phyloP scores from a whole-genome alignment of 768 basidiomycete genomes.

The Hypholoma fasciculare region DNA sequence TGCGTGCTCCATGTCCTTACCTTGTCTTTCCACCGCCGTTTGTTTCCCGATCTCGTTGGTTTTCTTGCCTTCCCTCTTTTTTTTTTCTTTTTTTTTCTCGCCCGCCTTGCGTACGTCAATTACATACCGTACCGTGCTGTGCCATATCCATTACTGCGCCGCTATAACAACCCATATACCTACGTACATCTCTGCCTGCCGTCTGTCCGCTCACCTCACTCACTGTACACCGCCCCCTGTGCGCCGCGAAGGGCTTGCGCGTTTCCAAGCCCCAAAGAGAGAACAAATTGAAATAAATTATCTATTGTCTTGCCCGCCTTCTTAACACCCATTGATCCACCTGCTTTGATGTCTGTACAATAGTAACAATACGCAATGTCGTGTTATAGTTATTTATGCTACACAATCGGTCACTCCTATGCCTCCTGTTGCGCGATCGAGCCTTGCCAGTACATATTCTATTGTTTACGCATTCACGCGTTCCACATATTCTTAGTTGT shows the following conservation, averaged over 20 bases:
- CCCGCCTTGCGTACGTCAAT: not conserved
- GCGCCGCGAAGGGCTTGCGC: constrained; percentile 42
- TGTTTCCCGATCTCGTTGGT: not conserved
- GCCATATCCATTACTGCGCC: not conserved
- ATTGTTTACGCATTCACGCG: too few species aligned
- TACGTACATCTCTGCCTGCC: not conserved
- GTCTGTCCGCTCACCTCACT: constrained; percentile 8
- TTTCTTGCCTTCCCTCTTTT: not conserved
- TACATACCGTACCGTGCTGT: constrained; percentile 2
- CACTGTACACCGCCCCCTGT: constrained; percentile 16
- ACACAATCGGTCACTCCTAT: too few species aligned
- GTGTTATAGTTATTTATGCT: not conserved
- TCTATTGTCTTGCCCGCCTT: constrained; percentile 7
- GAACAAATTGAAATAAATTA: constrained; percentile 19
- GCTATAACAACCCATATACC: constrained; percentile 17
- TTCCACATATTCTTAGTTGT: too few species aligned
- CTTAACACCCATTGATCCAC: not conserved
- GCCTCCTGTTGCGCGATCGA: too few species aligned
- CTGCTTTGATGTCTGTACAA: not conserved
- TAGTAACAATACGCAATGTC: constrained; percentile 13
- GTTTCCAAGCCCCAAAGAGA: constrained; percentile 31
- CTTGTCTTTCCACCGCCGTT: not conserved
- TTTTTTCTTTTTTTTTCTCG: constrained; percentile 7
- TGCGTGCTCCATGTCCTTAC: constrained; percentile 7
- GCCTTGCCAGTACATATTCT: too few species aligned